A percentile compares a stretch with the other conserved stretches of the same genome.
phyloP scores from a whole-genome alignment of 2,329 filamentous ascomycete genomes.

The Sporothrix pallida region DNA sequence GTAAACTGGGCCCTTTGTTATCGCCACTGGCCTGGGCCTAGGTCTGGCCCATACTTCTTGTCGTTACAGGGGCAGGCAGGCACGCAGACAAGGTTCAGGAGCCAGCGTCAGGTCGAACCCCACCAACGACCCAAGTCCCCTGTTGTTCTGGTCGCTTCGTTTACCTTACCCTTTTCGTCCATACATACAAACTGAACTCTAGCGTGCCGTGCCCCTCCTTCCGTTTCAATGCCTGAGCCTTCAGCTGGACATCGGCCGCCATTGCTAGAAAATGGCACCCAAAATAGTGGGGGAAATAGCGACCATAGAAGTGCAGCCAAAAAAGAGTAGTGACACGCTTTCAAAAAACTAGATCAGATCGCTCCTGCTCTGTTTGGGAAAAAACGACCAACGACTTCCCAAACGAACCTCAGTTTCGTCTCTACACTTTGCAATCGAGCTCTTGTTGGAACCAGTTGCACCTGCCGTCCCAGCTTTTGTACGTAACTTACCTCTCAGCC shows the following conservation, averaged over 20 bases:
- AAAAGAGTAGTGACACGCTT: too few species aligned
- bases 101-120: constrained; percentile 5
- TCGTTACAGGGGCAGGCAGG: neutral
- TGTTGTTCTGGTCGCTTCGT: constrained; percentile 4
- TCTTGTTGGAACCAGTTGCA: neutral
- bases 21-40: neutral
- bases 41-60: constrained; percentile 20
- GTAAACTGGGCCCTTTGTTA: constrained; percentile 2
- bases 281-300: neutral
- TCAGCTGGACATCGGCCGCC: neutral
- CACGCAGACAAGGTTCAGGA: neutral
- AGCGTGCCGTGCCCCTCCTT: constrained; percentile 26
- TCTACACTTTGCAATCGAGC: neutral
- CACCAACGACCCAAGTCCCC: constrained; percentile 11
- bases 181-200: neutral
- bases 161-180: constrained; percentile 26
- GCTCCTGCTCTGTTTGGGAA: constrained; percentile 2
- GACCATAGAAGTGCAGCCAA: too few species aligned
- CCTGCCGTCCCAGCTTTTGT: constrained; percentile 18
- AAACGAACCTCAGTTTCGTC: constrained; percentile 2
- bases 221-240: neutral
- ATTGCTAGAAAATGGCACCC: neutral
- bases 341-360: constrained; percentile 22
- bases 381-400: constrained; percentile 5
- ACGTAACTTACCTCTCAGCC: neutral